Evolutionary conservation across 2,329 filamentous ascomycete species (phyloP).

Genomic region (Fusarium sp.): DNA sequence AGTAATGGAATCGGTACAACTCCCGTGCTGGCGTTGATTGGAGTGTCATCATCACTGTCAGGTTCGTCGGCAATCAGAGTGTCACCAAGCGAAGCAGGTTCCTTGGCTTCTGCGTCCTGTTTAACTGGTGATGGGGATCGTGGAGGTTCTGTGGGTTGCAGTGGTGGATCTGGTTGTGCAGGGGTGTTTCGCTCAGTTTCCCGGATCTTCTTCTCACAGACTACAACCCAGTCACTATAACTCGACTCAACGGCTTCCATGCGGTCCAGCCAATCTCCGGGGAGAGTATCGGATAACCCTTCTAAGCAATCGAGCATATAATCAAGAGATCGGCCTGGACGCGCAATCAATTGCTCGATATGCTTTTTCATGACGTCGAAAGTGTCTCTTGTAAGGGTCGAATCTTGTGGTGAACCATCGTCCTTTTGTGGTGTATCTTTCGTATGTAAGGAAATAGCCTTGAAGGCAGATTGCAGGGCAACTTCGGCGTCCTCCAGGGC

Average conservation of each 20-base stretch:
- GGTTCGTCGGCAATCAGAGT: slow-evolving; percentile 25
- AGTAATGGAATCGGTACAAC: slow-evolving; percentile 39
- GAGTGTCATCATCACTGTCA: slow-evolving; percentile 33
- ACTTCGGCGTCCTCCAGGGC: slow-evolving; percentile 74
- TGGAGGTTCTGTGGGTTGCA: slow-evolving; percentile 21
- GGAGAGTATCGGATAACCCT: slow-evolving; percentile 83
- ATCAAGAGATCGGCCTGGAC: slow-evolving; percentile 79
- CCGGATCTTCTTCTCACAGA: slow-evolving; percentile 78
- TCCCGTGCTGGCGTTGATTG: slow-evolving; percentile 21
- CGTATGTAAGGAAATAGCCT: slow-evolving; percentile 59
- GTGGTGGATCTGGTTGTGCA: slow-evolving; percentile 7
- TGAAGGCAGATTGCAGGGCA: slow-evolving; percentile 74
- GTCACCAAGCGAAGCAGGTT: slow-evolving; percentile 15
- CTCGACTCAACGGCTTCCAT: slow-evolving; percentile 83
- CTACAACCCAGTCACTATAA: slow-evolving; percentile 83
- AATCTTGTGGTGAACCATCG: slow-evolving; percentile 27
- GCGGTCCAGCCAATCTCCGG: slow-evolving; percentile 86
- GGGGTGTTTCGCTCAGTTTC: slow-evolving; percentile 67
- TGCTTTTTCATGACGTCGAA: slow-evolving; percentile 69
- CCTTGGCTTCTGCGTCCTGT: slow-evolving; percentile 9
- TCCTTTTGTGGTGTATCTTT: slow-evolving; percentile 36
- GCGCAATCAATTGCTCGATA: slow-evolving; percentile 75
- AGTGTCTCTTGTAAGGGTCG: slow-evolving; percentile 56
- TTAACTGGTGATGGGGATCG: slow-evolving; percentile 42
- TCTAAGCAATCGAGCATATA: slow-evolving; percentile 88